Base-by-base conservation (phyloP, 257 asterid genomes). In the Anisodus acutangulus region DNA sequence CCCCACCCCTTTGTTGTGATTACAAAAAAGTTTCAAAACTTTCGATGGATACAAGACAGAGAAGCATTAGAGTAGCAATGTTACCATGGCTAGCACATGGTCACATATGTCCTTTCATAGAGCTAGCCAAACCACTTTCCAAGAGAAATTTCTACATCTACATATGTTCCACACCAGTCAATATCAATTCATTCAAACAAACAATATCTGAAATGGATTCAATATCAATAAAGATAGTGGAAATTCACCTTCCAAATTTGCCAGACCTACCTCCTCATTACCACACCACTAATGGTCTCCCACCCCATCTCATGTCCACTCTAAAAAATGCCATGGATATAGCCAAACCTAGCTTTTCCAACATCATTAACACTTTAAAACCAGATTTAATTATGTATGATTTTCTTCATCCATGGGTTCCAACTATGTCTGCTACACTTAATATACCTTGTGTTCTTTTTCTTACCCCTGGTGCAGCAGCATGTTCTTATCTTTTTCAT, bases 11-110 rank as follows among this genome's bases (percentile, higher is more conserved):
- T 22, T 12, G 12, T 55, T 9, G 13, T 4, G 17, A 4, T 4
- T 67, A 35, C 31, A 64, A 9, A 22, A 63, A 11, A 2, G 37
- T 70, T 70, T 19, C 57, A 47, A 19, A 3, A 3, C 35, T 22
- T 9, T 35, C 31, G 22, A 85, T 81, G 85, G 78, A 64, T 26
- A 39, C 60, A 19, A 63, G 49, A 39, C 26, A 74, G 51, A 88
- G 55, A 69, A 74, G 6, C 9, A 16, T 62, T 63, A 80, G 31
- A 3, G 41, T 88, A 9, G 79, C 82, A 17, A 80, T 87, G 90
- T 37, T 87, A 39, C 88, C 86, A 53, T 87, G 90, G 90, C 51
- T 87, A 83, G 90, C 90, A 15, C 86, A 87, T 57, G 90, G 90
- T 16, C 88, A 85, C 60, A 85, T 83, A 10, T 45, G 81, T 43